phyloP scores from a whole-genome alignment of 306 rosid species.

The Alnus rubra region DNA sequence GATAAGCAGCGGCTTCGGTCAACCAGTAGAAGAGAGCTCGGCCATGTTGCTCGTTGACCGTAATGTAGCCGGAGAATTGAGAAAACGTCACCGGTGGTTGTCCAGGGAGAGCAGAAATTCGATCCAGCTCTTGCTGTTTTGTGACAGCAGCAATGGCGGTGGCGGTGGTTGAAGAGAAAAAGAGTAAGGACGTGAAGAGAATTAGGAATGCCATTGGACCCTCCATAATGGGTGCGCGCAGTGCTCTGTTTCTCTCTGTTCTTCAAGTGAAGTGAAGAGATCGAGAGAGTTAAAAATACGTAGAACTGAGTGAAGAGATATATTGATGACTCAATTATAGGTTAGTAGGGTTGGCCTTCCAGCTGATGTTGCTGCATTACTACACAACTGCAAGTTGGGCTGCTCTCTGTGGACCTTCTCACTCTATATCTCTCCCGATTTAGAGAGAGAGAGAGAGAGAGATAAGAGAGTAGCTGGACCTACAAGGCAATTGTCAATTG shows the following conservation, averaged over 20 bases:
- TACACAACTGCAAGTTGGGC: slow-evolving; percentile 41
- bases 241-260: not conserved
- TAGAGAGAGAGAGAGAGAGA: slow-evolving; percentile 1
- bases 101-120: slow-evolving; percentile 68
- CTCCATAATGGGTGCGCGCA: not conserved
- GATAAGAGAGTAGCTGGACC: slow-evolving; percentile 15
- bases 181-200: not conserved
- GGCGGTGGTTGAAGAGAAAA: slow-evolving; percentile 6
- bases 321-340: slow-evolving; percentile 28
- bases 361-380: slow-evolving; percentile 30
- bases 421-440: slow-evolving; percentile 5
- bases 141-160: slow-evolving; percentile 17
- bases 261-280: not conserved
- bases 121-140: slow-evolving; percentile 55
- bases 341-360: slow-evolving; percentile 21
- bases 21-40: slow-evolving; percentile 91
- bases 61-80: slow-evolving; percentile 78
- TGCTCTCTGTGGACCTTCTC: slow-evolving; percentile 34
- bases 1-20: slow-evolving; percentile 52
- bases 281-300: not conserved
- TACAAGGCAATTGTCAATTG: not conserved
- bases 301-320: not conserved
- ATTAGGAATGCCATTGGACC: slow-evolving; percentile 19
- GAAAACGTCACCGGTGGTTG: slow-evolving; percentile 67
- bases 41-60: slow-evolving; percentile 61